Evolutionary conservation across 75 land plant genomes (phyloP), one percentile per base, ranked within the genome.

Genomic region (Sequoiadendron giganteum): DNA sequence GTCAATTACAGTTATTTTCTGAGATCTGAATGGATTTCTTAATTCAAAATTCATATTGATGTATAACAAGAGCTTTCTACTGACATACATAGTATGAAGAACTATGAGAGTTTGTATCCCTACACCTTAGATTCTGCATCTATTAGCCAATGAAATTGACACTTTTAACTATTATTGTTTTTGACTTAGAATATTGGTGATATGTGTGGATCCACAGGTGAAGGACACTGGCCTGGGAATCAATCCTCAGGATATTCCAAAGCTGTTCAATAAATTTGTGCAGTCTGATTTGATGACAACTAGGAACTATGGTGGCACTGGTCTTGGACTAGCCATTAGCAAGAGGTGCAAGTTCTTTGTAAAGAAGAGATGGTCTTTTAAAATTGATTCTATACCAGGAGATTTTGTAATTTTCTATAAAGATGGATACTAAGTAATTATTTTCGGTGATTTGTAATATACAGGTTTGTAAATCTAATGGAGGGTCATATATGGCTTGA

Each of bases 401-500:
- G n/a, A 61, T 21, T 61, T 65, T 65, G 7, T 8, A 65, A 8
- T 55, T 58, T 85, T 58, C n/a, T 19, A 19, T 49, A 19, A 25
- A 13, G 82, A 34, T 61, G 55, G 55, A 58, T 48, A 52, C 73
- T 3, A 16, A 55, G 82, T 58, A 34, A 86, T 86, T 81, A 86
- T 30, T 36, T 36, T 86, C 19, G 84, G 38, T 28, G 32, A 85
- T 34, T 40, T 18, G 45, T 86, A 43, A 55, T 38, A 55, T 38
- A 48, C 95, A 97, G 99, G 92, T 96, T 96, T 88, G 93, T 97
- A 55, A 95, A 89, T 85, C 93, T 97, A 72, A 97, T 97, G 99
- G 96, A 92, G 68, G 99, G 99, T 40, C 95, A 96, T 81, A 97
- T 97, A 30, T 96, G 99, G 99, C 88, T 97, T 65, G 99, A 97